Evolutionary conservation across 768 basidiomycete species (phyloP), one percentile per base, ranked within the genome.

Genomic region (Epithele typhae): DNA sequence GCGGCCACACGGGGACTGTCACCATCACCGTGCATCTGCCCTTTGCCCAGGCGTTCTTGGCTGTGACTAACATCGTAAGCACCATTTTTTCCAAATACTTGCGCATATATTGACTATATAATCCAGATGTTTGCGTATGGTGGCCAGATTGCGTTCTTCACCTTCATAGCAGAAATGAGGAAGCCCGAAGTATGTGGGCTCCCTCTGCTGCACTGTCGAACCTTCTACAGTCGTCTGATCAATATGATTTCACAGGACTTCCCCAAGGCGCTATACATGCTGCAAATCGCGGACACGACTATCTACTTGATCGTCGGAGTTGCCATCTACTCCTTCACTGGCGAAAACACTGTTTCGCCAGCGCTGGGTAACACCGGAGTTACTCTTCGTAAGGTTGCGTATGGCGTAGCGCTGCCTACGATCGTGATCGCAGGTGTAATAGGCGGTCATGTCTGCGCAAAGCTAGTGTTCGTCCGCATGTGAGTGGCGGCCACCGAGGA

Each of bases 111-210:
- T 35, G 32, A 37, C 23, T 7, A 7, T 14, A 14, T 30, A 30
- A 7, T 7, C 7, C 30, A 64, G 62, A 61, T 64, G 21, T 64
- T 64, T 30, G 62, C 62, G 0, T 64, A 64, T 30, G 58, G 59
- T 14, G 59, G 62, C 5, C 62, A 64, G 37, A 60, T 64, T 30
- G 62, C 51, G 1, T 64, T 64, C 54, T 60, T 64, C 51, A 62
- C 60, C 2, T 64, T 64, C 51, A 64, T 64, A 40, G 51, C 62
- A 5, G 62, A 64, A 52, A 62, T 64, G 62, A 56, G 55, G 52
- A 45, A 57, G 37, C 62, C 62, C 5, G 37, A 50, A 39, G 59
- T 58, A 19, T 3, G 52, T 40, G 5, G 1, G 25, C 2, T 17
- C 17, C n/a, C 18, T n/a, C n/a, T 36, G 15, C 12, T 8, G 6